A percentile compares a stretch with the other conserved stretches of the same genome.
phyloP scores from a whole-genome alignment of 805 yeast species.

The Candida adriatica region DNA sequence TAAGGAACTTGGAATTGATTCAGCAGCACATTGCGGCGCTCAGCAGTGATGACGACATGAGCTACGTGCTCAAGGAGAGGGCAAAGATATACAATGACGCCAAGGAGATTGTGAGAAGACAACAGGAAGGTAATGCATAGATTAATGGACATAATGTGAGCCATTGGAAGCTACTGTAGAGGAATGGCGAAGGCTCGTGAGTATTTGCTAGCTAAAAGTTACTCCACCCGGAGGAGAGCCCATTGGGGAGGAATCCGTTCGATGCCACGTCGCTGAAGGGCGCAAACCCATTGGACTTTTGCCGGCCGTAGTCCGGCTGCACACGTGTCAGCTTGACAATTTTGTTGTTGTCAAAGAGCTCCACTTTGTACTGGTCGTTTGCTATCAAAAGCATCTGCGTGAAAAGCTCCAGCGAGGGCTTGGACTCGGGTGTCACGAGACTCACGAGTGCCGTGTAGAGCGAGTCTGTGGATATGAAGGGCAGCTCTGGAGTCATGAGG shows the following conservation, averaged over 20 bases:
- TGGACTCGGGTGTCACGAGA: conserved; percentile 1
- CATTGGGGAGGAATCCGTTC: too few species aligned
- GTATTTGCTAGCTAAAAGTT: too few species aligned
- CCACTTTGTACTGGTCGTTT: conserved; percentile 10
- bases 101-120: conserved; percentile 18
- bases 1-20: conserved; percentile 13
- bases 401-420: conserved; percentile 7
- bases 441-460: conserved; percentile 4
- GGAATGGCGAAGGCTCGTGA: too few species aligned
- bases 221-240: too few species aligned
- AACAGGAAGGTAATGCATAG: not conserved
- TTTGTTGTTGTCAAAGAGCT: conserved; percentile 6
- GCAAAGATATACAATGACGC: conserved; percentile 24
- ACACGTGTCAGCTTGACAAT: too few species aligned
- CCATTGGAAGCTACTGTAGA: too few species aligned
- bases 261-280: too few species aligned
- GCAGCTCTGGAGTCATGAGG: conserved; percentile 2
- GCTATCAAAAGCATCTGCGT: conserved; percentile 9
- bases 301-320: too few species aligned
- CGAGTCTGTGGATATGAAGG: conserved; percentile 2
- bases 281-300: too few species aligned
- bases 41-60: conserved; percentile 17
- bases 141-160: too few species aligned
- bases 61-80: conserved; percentile 23
- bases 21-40: conserved; percentile 9